Evolutionary conservation across 2,329 filamentous ascomycete genomes (phyloP), one percentile per base, ranked within the genome.

Genomic region (Diaporthe longicolla): DNA sequence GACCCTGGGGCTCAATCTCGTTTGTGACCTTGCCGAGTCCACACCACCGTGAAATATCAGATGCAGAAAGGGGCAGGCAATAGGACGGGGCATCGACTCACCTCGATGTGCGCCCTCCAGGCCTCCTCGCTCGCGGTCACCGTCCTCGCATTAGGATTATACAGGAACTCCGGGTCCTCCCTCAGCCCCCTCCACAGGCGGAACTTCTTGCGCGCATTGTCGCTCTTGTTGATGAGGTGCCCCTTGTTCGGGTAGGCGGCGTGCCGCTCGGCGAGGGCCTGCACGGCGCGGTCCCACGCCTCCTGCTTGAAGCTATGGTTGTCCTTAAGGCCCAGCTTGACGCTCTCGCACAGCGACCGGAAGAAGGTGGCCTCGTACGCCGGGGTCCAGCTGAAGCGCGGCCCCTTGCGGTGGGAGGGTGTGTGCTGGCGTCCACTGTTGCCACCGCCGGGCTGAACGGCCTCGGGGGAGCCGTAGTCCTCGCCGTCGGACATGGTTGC

Each of bases 161-260:
- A 91, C 4, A 85, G 79, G 73, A 91, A 91, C 17, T 89, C 87
- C 3, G 87, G 86, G 73, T 91, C 86, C 79, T 91, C 89, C 32
- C 89, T 83, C 77, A 91, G 80, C 29, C 89, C 88, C 24, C 89
- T 83, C 89, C 89, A 91, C 70, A 91, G 82, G n/a, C 89, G 87
- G 75, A 91, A 91, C 78, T 89, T 88, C 81, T 91, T 91, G 68
- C 89, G 86, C 74, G 89, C 89, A 80, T 91, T 91, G 81, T 91
- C 89, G 76, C 88, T 89, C 82, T 91, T 91, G 83, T 91, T 91
- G 81, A 91, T 90, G 48, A 91, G 86, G 71, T 91, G 89, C 77
- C 85, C 87, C 82, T 91, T 91, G 75, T 89, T 86, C n/a, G 89
- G 88, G 76, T 85, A 89, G 59, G 89, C 88, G 78, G 84, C 84